A percentile compares a stretch with the other conserved stretches of the same genome.
Conservation (phyloP, 148 eudicot genomes). For the Chenopodium album region DNA sequence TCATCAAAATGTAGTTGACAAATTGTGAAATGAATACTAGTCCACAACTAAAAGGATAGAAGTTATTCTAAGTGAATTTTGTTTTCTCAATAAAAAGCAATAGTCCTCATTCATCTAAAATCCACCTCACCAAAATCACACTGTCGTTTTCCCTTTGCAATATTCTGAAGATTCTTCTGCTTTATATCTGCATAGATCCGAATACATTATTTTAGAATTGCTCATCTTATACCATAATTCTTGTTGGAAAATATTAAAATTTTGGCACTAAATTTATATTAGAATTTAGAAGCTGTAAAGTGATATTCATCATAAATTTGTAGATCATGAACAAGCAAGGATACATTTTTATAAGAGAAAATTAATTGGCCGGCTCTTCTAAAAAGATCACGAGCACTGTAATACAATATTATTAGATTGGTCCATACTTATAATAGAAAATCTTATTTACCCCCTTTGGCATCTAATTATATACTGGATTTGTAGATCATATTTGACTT, state of each 20-base stretch:
- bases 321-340: neutral
- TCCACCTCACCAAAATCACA: constrained; percentile 7
- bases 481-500: no score
- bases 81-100: neutral
- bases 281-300: neutral
- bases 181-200: constrained; percentile 8
- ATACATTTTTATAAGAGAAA: neutral
- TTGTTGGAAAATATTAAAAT: neutral
- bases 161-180: constrained; percentile 8
- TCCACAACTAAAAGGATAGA: neutral
- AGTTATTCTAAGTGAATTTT: neutral
- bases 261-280: neutral
- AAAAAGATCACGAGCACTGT: neutral
- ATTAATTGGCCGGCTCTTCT: neutral
- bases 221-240: neutral
- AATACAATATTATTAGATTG: no score
- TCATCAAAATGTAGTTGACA: no score
- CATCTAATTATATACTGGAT: no score
- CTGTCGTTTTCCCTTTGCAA: constrained; percentile 22
- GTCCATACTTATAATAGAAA: no score
- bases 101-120: neutral
- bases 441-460: no score
- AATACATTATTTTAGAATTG: constrained; percentile 2
- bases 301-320: neutral
- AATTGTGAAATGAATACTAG: no score